Evolutionary conservation across 352 stramenopile genomes (phyloP).

Genomic region (Pythium rhizo-oryzae): DNA sequence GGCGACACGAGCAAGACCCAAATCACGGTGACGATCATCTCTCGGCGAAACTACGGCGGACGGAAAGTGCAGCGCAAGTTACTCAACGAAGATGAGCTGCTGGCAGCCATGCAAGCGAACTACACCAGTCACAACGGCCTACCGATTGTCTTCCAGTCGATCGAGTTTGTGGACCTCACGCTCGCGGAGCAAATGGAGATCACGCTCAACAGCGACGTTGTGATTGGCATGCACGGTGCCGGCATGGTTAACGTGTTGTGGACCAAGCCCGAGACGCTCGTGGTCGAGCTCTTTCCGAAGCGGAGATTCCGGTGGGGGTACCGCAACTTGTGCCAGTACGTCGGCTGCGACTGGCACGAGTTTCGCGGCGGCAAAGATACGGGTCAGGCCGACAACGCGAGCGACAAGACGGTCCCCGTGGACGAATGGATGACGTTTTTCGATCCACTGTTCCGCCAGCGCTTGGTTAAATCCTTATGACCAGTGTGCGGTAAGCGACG

Average conservation of each 20-base stretch:
- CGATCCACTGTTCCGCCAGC: slow-evolving; percentile 37
- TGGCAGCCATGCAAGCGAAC: slow-evolving; percentile 14
- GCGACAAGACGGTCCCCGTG: slow-evolving; percentile 55
- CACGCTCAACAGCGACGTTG: slow-evolving; percentile 68
- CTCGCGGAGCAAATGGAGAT: slow-evolving; percentile 65
- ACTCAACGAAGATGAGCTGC: slow-evolving; percentile 35
- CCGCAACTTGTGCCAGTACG: slow-evolving; percentile 74
- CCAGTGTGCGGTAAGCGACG: too few species aligned
- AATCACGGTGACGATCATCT: slow-evolving; percentile 33
- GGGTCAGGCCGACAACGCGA: slow-evolving; percentile 42
- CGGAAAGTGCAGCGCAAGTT: slow-evolving; percentile 29
- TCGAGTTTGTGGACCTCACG: slow-evolving; percentile 68
- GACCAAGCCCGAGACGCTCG: slow-evolving; percentile 47
- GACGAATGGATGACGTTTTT: slow-evolving; percentile 62
- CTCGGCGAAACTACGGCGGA: slow-evolving; percentile 27
- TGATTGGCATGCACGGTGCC: slow-evolving; percentile 84
- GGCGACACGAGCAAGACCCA: background rate
- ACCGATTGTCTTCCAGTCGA: slow-evolving; percentile 45
- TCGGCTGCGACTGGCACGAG: slow-evolving; percentile 68
- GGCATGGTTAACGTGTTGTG: slow-evolving; percentile 81
- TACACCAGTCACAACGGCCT: slow-evolving; percentile 18
- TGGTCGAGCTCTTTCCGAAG: slow-evolving; percentile 80
- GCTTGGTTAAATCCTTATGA: too few species aligned
- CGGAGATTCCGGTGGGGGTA: slow-evolving; percentile 62
- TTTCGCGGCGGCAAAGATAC: slow-evolving; percentile 40